Conservation (phyloP, 73 alveolate species). For the Durusdinium trenchii region DNA sequence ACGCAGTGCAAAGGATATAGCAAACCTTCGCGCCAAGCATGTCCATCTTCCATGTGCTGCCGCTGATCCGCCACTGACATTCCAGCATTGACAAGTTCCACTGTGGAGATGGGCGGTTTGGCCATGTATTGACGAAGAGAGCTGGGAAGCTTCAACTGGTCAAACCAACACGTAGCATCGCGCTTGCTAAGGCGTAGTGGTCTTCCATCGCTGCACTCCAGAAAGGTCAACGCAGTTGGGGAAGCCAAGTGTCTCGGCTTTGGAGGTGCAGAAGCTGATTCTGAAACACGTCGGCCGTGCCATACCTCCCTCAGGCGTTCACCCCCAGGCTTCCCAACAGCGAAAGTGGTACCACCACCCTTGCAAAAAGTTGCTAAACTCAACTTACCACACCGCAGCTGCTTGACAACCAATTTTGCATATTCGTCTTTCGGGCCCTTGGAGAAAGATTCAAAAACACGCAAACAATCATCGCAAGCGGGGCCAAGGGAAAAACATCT, state of each 20-base stretch:
- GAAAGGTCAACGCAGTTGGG: slow-evolving; percentile 17
- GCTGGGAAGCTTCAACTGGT: not conserved
- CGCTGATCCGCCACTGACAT: not conserved
- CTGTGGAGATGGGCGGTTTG: not conserved
- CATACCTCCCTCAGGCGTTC: slow-evolving; percentile 19
- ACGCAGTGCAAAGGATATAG: slow-evolving; percentile 41
- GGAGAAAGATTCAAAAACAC: not conserved
- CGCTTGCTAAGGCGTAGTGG: slow-evolving; percentile 47
- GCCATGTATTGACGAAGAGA: slow-evolving; percentile 18
- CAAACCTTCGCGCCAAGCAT: not conserved
- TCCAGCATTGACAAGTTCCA: not conserved
- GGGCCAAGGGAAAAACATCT: too few relatives aligned
- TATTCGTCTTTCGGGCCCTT: not conserved
- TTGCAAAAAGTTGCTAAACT: not conserved
- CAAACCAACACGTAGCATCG: slow-evolving; percentile 51
- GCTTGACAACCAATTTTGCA: not conserved
- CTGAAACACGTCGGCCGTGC: slow-evolving; percentile 21
- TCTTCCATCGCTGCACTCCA: not conserved
- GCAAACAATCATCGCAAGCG: not conserved
- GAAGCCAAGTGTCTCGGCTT: slow-evolving; percentile 49
- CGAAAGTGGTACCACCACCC: not conserved
- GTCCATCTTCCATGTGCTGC: slow-evolving; percentile 3
- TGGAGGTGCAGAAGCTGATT: not conserved
- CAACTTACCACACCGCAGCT: slow-evolving; percentile 47
- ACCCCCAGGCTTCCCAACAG: slow-evolving; percentile 50